Base-by-base conservation (phyloP, 2,329 filamentous ascomycete species). In the Aspergillus sclerotialis region DNA sequence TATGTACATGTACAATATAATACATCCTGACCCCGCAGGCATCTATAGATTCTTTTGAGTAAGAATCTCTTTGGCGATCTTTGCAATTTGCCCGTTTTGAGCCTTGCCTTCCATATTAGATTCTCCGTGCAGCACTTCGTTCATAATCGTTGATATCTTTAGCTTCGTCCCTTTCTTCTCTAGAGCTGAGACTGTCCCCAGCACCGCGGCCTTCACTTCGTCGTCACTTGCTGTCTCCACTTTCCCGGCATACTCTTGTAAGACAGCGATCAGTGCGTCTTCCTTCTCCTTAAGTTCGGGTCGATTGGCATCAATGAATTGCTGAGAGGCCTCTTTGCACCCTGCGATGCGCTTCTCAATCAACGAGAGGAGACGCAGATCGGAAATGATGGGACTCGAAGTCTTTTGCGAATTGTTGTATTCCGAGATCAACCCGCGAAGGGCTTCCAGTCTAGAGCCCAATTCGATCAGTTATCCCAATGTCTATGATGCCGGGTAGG, bases 331-430 rank as follows among this genome's bases (percentile, higher is more conserved):
- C 10, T 56, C 34, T 61, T 58, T 6, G 55, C 41, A n/a, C 7
- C 53, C 58, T 8, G 56, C 43, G 2, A 55, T 48, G 23, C 63
- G 65, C 47, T 69, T 71, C n/a, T 58, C 59, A 21, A 72, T 62
- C 21, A 71, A 45, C 2, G 61, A 54, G 6, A 72, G 48, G 18
- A 72, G 53, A 34, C 69, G 65, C 11, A 68, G 49, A 37, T 72
- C 67, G 16, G 65, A 68, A 36, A 60, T 56, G 14, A 70, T 63
- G 8, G 68, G 67, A 11, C 55, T 56, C 3, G 64, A 43, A 13
- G 64, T 63, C 53, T 69, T 70, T 33, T 61, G 55, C n/a, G 64
- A 58, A 43, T 70, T 69, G 48, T 68, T 70, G 44, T 62, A 63
- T 42, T 72, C 68, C 31, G 68, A 63, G 35, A 72, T 68, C 38